Conservation (phyloP, 106 monocot species). For the Dendrobium chrysotoxum region DNA sequence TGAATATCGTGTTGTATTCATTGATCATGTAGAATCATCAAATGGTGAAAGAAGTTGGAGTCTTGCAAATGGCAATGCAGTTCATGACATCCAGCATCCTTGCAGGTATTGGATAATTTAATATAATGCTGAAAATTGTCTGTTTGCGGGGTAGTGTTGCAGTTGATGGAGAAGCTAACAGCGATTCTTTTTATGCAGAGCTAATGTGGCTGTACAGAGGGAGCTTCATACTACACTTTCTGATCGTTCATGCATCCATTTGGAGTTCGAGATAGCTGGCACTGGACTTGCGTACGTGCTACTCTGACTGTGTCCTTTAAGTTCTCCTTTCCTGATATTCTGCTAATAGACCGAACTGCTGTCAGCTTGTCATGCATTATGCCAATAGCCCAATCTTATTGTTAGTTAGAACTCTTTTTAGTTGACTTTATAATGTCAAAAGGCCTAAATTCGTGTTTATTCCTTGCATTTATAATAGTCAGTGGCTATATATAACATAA, state of each 20-base stretch:
- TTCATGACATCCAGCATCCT: constrained; percentile 80
- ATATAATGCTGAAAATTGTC: background rate
- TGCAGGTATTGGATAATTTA: constrained; percentile 40
- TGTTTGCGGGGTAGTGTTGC: background rate
- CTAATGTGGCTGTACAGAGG: constrained; percentile 68
- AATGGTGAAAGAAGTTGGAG: constrained; percentile 51
- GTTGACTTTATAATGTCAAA: background rate
- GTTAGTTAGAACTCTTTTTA: background rate
- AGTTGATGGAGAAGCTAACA: background rate
- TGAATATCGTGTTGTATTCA: constrained; percentile 74
- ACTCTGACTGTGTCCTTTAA: background rate
- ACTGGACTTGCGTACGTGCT: constrained; percentile 68
- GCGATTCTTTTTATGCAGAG: constrained; percentile 21
- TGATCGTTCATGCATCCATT: constrained; percentile 92
- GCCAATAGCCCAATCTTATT: background rate
- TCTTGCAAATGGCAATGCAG: constrained; percentile 70
- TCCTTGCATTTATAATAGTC: background rate
- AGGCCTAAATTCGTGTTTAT: background rate
- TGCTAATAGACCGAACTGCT: background rate
- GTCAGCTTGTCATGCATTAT: background rate
- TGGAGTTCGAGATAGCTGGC: constrained; percentile 87
- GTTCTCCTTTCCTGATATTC: background rate
- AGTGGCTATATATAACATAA: background rate
- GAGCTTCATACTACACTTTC: constrained; percentile 87
- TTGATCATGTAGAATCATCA: constrained; percentile 28